phyloP scores from a whole-genome alignment of 192 early-diverging fungal genomes.

The Nowakowskiella sp. region DNA sequence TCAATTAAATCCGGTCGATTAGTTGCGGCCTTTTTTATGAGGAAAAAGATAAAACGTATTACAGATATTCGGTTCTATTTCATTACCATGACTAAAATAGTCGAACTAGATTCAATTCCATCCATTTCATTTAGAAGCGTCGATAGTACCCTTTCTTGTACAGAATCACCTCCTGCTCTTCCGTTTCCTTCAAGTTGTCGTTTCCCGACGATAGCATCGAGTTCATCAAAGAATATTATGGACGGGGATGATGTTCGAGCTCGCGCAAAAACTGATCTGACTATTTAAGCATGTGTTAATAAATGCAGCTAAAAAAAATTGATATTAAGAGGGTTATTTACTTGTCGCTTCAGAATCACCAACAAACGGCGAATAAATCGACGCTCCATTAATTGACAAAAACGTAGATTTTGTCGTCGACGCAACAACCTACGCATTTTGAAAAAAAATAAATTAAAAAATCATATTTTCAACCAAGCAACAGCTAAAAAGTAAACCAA shows the following conservation, averaged over 20 bases:
- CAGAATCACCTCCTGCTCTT: constrained; percentile 59
- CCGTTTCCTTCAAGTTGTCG: constrained; percentile 43
- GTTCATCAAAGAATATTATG: constrained; percentile 94
- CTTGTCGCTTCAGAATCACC: constrained; percentile 77
- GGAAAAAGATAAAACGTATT: not conserved
- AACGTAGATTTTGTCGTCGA: constrained; percentile 69
- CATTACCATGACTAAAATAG: constrained; percentile 72
- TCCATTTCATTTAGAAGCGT: constrained; percentile 93
- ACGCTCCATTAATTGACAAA: constrained; percentile 69
- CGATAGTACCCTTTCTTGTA: constrained; percentile 82
- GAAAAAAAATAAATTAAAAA: not conserved
- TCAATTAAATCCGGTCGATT: constrained; percentile 84
- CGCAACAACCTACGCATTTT: constrained; percentile 54
- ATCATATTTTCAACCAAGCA: constrained; percentile 6
- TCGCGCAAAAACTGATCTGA: constrained; percentile 69
- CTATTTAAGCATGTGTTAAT: constrained; percentile 10
- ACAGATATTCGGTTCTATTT: not conserved
- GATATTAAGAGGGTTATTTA: constrained; percentile 20
- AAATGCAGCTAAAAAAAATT: constrained; percentile 17
- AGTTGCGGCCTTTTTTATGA: constrained; percentile 61
- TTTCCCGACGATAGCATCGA: constrained; percentile 93
- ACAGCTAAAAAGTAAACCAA: constrained; percentile 7
- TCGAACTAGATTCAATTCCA: constrained; percentile 76
- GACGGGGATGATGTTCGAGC: constrained; percentile 73
- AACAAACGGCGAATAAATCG: constrained; percentile 69